Percentiles rank a stretch among this genome's conserved stretches.
Conservation (phyloP, 129 eudicot genomes). For the Centaurea solstitialis region DNA sequence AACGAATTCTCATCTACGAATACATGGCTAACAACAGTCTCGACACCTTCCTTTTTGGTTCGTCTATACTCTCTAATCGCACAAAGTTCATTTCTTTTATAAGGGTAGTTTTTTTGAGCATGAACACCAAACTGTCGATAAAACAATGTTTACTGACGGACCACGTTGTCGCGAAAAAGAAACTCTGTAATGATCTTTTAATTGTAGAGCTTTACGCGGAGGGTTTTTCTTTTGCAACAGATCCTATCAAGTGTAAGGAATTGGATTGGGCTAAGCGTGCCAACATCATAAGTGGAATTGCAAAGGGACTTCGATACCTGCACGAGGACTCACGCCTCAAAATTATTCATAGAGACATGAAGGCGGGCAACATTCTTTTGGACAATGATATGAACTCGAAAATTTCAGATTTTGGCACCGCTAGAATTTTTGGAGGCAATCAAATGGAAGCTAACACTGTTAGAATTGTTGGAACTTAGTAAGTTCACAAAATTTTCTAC, state of each 20-base stretch:
- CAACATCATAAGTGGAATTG: constrained; percentile 49
- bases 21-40: constrained; percentile 52
- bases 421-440: constrained; percentile 39
- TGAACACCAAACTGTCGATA: background rate
- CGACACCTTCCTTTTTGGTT: constrained; percentile 48
- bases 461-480: constrained; percentile 54
- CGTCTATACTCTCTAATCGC: background rate
- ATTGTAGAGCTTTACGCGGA: background rate
- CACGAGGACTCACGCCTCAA: constrained; percentile 56
- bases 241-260: constrained; percentile 28
- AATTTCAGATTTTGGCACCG: constrained; percentile 64
- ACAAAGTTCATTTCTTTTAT: background rate
- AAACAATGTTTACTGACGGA: background rate
- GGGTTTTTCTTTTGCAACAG: constrained; percentile 23
- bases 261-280: constrained; percentile 53
- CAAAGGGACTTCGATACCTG: constrained; percentile 53
- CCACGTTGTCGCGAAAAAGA: background rate
- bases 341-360: constrained; percentile 49
- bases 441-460: constrained; percentile 41
- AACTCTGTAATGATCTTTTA: background rate
- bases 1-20: constrained; percentile 57
- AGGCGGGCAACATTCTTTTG: constrained; percentile 45
- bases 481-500: constrained; percentile 15
- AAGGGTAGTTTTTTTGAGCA: background rate
- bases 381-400: constrained; percentile 50